phyloP scores from a whole-genome alignment of 2,329 filamentous ascomycete species.

The Pseudogymnoascus sp. region DNA sequence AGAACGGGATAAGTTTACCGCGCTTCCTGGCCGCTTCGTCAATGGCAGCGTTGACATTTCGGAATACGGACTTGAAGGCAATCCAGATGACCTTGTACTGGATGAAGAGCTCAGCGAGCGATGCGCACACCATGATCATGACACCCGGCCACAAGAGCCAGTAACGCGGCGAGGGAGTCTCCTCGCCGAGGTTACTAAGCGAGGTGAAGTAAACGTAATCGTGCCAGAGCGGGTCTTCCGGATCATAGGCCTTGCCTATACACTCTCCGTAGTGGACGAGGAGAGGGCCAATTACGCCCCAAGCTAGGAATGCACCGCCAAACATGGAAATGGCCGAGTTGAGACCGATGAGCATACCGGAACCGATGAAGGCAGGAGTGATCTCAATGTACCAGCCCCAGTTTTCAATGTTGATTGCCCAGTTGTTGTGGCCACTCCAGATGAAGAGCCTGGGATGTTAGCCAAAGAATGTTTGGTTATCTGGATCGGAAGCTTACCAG shows the following conservation, averaged over 20 bases:
- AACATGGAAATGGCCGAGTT: slow-evolving; percentile 52
- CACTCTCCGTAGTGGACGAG: slow-evolving; percentile 45
- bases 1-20: slow-evolving; percentile 36
- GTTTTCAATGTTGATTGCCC: slow-evolving; percentile 45
- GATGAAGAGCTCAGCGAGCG: slow-evolving; percentile 37
- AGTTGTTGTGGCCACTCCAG: slow-evolving; percentile 44
- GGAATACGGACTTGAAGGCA: slow-evolving; percentile 42
- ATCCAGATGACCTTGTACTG: slow-evolving; percentile 38
- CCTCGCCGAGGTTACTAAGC: slow-evolving; percentile 33
- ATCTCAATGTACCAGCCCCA: slow-evolving; percentile 55
- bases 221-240: slow-evolving; percentile 37
- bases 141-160: slow-evolving; percentile 45
- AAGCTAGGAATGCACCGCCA: slow-evolving; percentile 38
- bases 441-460: slow-evolving; percentile 40
- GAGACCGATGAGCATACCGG: slow-evolving; percentile 42
- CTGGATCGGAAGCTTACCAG: slow-evolving; percentile 24
- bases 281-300: slow-evolving; percentile 46
- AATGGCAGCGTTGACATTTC: slow-evolving; percentile 35
- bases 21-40: slow-evolving; percentile 32
- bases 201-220: slow-evolving; percentile 34
- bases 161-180: slow-evolving; percentile 39
- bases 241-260: slow-evolving; percentile 31
- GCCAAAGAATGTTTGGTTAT: slow-evolving; percentile 16
- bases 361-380: slow-evolving; percentile 53
- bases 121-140: slow-evolving; percentile 41